Evolutionary conservation across 1,284 basidiomycete species (phyloP).

Genomic region (Irpex rosettiformis): DNA sequence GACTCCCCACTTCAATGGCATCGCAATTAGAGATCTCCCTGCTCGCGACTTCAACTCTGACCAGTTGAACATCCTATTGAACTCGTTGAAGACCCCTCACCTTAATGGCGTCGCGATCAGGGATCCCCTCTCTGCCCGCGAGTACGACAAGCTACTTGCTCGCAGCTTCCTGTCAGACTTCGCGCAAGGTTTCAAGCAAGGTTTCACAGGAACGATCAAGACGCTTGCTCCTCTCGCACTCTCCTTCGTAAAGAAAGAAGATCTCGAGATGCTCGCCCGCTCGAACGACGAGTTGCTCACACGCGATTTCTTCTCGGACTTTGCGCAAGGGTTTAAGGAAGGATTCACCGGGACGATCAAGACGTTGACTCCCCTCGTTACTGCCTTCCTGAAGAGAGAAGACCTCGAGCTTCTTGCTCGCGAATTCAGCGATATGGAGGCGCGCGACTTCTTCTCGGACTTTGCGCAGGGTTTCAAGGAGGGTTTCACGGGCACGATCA

Average conservation of each 20-base stretch:
- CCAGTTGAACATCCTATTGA: neutral
- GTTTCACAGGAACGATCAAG: conserved; percentile 8
- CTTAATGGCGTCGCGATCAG: neutral
- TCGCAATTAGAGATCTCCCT: conserved; percentile 1
- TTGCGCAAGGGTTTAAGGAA: conserved; percentile 6
- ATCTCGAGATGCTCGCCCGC: conserved; percentile 6
- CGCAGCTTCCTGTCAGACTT: conserved; percentile 9
- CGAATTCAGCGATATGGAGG: neutral
- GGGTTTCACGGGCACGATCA: conserved; percentile 7
- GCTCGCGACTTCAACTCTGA: neutral
- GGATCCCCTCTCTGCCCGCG: neutral
- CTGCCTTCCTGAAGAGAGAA: conserved; percentile 3
- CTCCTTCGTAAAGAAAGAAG: conserved; percentile 4
- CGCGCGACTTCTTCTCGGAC: conserved; percentile 4
- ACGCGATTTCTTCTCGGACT: conserved; percentile 9
- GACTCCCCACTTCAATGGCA: conserved; percentile 8
- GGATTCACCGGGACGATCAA: conserved; percentile 9
- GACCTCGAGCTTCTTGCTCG: conserved; percentile 4
- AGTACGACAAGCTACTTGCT: neutral
- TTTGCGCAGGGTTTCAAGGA: conserved; percentile 9
- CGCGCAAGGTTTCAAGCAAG: conserved; percentile 8
- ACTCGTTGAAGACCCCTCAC: neutral
- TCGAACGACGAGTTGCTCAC: conserved; percentile 2
- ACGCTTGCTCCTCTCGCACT: conserved; percentile 5
- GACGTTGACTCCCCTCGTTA: neutral